Conservation (phyloP, 2,329 filamentous ascomycete species). For the Onygenales sp. region DNA sequence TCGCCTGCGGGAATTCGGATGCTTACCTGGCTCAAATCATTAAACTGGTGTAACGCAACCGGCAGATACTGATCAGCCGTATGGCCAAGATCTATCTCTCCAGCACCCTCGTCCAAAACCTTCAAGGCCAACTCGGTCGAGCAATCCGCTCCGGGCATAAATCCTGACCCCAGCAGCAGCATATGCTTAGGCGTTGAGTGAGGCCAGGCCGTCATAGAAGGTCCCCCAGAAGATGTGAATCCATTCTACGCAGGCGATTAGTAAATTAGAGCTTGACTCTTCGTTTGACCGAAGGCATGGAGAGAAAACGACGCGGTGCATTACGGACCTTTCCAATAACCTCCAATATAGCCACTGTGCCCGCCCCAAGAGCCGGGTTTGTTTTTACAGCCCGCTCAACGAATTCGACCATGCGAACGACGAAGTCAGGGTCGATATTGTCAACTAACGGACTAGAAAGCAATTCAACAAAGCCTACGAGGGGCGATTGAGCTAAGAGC, state of each 20-base stretch:
- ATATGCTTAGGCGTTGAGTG: not conserved
- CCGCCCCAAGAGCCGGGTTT: not conserved
- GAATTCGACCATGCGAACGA: not conserved
- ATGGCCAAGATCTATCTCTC: not conserved
- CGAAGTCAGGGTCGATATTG: not conserved
- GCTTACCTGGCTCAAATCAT: conserved; percentile 1
- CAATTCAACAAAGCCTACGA: not conserved
- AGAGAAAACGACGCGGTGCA: not conserved
- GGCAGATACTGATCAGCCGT: not conserved
- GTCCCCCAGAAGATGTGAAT: not conserved
- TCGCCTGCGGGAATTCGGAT: no score
- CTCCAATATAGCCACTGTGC: not conserved
- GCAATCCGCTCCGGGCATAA: not conserved
- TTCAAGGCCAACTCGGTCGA: not conserved
- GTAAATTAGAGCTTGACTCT: not conserved
- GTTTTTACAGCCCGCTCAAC: not conserved
- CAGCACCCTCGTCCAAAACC: not conserved
- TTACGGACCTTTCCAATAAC: not conserved
- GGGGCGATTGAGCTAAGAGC: not conserved
- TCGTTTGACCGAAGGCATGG: no score
- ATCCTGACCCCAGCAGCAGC: not conserved
- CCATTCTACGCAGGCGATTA: not conserved
- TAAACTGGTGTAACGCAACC: not conserved
- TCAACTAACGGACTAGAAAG: not conserved
- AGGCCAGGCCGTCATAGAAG: not conserved